Percentiles rank a stretch among this genome's conserved stretches.
These are phyloP conservation scores for Ophiocordyceps camponoti-saundersi DNA, from an alignment of 2,329 filamentous ascomycete species.

Conservation along the genomic window DNA sequence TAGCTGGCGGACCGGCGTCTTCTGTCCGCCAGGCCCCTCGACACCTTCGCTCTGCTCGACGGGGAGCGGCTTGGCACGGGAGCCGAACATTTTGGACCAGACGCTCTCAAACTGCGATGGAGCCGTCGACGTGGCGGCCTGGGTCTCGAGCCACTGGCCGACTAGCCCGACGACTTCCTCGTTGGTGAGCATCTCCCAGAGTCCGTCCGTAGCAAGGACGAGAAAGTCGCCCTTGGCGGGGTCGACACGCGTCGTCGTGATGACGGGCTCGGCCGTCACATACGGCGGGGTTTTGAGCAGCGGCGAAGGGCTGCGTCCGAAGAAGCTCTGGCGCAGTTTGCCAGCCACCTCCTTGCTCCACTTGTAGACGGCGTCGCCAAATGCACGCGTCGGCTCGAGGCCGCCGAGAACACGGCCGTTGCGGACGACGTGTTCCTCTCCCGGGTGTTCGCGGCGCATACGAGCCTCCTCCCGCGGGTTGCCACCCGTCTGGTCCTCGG, in stretches of 20 bases:
- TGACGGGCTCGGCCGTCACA: constrained; percentile 86
- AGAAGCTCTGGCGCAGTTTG: constrained; percentile 71
- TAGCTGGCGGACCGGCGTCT: constrained; percentile 70
- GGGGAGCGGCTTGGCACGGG: constrained; percentile 41
- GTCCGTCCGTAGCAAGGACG: constrained; percentile 87
- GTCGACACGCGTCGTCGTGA: constrained; percentile 83
- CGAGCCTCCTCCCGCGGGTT: constrained; percentile 73
- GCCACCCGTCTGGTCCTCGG: constrained; percentile 82
- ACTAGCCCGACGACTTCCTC: constrained; percentile 95
- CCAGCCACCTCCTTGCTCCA: constrained; percentile 78
- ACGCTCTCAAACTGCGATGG: constrained; percentile 50
- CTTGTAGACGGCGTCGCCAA: constrained; percentile 94
- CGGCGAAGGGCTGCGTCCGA: constrained; percentile 61
- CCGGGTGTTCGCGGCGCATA: constrained; percentile 72
- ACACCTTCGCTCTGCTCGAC: constrained; percentile 46
- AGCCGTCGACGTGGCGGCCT: constrained; percentile 30
- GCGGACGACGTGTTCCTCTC: constrained; percentile 70
- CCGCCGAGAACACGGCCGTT: constrained; percentile 86
- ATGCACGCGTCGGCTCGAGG: constrained; percentile 82
- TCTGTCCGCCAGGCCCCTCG: constrained; percentile 48
- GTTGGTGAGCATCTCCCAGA: constrained; percentile 99
- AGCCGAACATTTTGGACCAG: constrained; percentile 50
- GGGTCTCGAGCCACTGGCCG: constrained; percentile 86
- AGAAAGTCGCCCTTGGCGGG: constrained; percentile 87
- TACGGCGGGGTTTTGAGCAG: constrained; percentile 85